Conservation (phyloP, 306 rosid species). For the Heteromeles arbutifolia region DNA sequence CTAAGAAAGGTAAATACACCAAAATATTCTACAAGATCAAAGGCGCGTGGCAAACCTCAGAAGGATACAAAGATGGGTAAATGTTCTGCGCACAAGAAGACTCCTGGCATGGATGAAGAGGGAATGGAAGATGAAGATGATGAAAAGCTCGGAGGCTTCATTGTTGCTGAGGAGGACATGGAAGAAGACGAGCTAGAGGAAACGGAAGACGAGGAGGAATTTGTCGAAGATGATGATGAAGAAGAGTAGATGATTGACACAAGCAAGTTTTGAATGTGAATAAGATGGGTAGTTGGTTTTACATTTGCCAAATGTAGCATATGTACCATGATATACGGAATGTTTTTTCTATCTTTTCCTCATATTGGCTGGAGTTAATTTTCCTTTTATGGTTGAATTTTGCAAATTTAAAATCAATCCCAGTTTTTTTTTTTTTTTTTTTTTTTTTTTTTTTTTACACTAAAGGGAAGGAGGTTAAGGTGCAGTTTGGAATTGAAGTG, state of each 20-base stretch:
- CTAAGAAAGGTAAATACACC: constrained; percentile 34
- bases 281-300: neutral
- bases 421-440: too few species aligned
- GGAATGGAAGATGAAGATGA: constrained; percentile 31
- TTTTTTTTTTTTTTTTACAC: too few species aligned
- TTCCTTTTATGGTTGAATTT: too few species aligned
- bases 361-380: neutral
- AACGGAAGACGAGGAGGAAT: constrained; percentile 33
- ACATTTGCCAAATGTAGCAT: neutral
- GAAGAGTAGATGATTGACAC: constrained; percentile 9
- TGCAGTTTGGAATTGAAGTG: too few species aligned
- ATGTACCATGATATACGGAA: neutral
- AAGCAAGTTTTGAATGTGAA: neutral
- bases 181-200: constrained; percentile 24
- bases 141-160: constrained; percentile 66
- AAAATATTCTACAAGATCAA: constrained; percentile 59
- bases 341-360: neutral
- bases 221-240: constrained; percentile 28
- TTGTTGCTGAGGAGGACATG: constrained; percentile 48
- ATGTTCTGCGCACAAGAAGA: constrained; percentile 31
- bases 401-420: too few species aligned
- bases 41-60: constrained; percentile 12
- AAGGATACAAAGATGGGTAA: constrained; percentile 18
- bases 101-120: constrained; percentile 10
- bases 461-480: too few species aligned